Evolutionary conservation across 129 eudicot genomes (phyloP).

Genomic region (Tagetes patula): DNA sequence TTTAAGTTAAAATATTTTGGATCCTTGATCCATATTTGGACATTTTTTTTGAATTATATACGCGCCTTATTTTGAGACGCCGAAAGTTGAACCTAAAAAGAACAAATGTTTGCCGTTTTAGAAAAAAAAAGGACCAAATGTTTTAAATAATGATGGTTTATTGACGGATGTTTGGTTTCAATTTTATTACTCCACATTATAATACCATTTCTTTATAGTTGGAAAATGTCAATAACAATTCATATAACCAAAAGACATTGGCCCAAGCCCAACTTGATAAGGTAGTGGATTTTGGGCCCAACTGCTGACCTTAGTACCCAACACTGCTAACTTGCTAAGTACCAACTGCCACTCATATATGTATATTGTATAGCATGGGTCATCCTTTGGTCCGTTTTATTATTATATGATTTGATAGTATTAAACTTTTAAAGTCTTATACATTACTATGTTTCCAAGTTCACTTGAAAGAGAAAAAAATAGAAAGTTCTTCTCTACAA

Average conservation of each 20-base stretch:
- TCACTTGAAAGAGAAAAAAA: too few relatives aligned
- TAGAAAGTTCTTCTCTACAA: too few relatives aligned
- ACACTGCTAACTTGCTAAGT: too few relatives aligned
- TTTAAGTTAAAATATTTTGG: neutral
- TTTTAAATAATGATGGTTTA: neutral
- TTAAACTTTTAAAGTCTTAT: too few relatives aligned
- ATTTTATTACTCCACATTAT: neutral
- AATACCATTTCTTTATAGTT: neutral
- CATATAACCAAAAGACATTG: neutral
- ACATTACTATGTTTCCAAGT: too few relatives aligned
- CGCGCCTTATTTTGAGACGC: neutral
- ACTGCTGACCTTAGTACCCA: neutral
- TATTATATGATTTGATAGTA: too few relatives aligned
- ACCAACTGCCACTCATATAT: neutral
- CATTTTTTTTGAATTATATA: neutral
- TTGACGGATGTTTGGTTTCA: constrained; percentile 1
- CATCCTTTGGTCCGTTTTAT: too few relatives aligned
- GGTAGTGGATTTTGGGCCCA: neutral
- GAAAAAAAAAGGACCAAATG: too few relatives aligned
- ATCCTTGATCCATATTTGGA: neutral
- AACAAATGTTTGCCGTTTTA: neutral
- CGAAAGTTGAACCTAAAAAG: constrained; percentile 8
- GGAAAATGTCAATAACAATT: neutral
- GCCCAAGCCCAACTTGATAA: neutral
- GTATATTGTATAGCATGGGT: too few relatives aligned